A percentile compares a stretch with the other conserved stretches of the same genome.
Evolutionary conservation across 805 yeast genomes (phyloP).

Genomic region (Starmera dryadoides): DNA sequence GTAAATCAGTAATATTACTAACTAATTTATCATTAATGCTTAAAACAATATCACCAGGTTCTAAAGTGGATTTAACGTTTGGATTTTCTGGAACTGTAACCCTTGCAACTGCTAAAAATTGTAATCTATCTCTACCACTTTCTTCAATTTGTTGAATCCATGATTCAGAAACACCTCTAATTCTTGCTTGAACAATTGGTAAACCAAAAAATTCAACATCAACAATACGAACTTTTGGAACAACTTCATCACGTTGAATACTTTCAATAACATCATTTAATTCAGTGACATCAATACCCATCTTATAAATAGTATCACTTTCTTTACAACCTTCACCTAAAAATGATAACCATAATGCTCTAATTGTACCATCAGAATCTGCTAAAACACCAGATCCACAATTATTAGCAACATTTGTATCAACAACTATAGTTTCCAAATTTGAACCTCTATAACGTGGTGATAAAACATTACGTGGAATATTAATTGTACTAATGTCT

Average conservation of each 20-base stretch:
- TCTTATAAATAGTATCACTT: conserved; percentile 55
- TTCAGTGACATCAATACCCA: conserved; percentile 74
- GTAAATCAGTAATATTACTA: conserved; percentile 54
- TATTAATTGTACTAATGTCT: conserved; percentile 65
- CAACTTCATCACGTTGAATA: conserved; percentile 35
- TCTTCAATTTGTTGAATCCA: conserved; percentile 71
- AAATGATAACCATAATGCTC: conserved; percentile 82
- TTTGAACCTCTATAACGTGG: conserved; percentile 87
- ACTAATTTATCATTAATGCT: conserved; percentile 61
- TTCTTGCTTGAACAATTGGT: conserved; percentile 67
- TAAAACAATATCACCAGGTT: conserved; percentile 71
- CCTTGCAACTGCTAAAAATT: conserved; percentile 64
- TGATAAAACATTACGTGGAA: conserved; percentile 58
- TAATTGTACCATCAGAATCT: conserved; percentile 68
- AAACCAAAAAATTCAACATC: conserved; percentile 74
- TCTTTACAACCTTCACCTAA: conserved; percentile 66
- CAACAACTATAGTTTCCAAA: conserved; percentile 68
- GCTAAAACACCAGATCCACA: conserved; percentile 77
- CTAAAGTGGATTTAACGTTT: conserved; percentile 17
- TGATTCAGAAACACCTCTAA: conserved; percentile 79
- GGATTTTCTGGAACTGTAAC: conserved; percentile 42
- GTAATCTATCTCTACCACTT: conserved; percentile 56
- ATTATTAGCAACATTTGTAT: conserved; percentile 62
- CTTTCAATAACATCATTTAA: conserved; percentile 48
- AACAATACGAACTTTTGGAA: conserved; percentile 57